Evolutionary conservation across 2,329 filamentous ascomycete species (phyloP).

Genomic region (Rhynchosporium agropyri): DNA sequence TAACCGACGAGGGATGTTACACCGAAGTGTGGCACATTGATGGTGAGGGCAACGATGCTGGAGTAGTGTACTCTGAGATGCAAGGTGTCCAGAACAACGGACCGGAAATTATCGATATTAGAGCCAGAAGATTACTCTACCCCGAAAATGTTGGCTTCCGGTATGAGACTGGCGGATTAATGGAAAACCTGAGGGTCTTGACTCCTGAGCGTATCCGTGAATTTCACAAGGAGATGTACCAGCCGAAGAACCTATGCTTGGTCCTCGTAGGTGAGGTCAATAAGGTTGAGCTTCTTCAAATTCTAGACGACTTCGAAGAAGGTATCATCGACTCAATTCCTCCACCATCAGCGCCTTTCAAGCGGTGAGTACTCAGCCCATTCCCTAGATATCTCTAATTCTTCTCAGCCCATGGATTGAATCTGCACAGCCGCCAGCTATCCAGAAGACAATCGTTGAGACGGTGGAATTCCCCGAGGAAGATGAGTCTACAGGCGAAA

Average conservation of each 20-base stretch:
- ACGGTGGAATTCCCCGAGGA: constrained; percentile 93
- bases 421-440: constrained; percentile 72
- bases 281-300: constrained; percentile 75
- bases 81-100: constrained; percentile 88
- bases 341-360: constrained; percentile 72
- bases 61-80: constrained; percentile 99
- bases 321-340: constrained; percentile 84
- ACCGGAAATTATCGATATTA: constrained; percentile 83
- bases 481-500: constrained; percentile 89
- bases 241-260: constrained; percentile 91
- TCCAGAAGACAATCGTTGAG: constrained; percentile 73
- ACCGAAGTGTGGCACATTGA: constrained; percentile 98
- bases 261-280: constrained; percentile 92
- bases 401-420: constrained; percentile 79
- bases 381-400: constrained; percentile 21
- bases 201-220: constrained; percentile 89
- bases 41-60: constrained; percentile 90
- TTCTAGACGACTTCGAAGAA: constrained; percentile 86
- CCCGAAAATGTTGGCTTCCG: constrained; percentile 89
- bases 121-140: constrained; percentile 78
- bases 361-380: constrained; percentile 44
- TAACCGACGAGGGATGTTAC: constrained; percentile 90
- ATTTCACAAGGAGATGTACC: constrained; percentile 97
- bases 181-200: constrained; percentile 83
- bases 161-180: constrained; percentile 98